Evolutionary conservation across 169 alveolate species (phyloP).

Genomic region (Cryptosporidium tyzzeri): DNA sequence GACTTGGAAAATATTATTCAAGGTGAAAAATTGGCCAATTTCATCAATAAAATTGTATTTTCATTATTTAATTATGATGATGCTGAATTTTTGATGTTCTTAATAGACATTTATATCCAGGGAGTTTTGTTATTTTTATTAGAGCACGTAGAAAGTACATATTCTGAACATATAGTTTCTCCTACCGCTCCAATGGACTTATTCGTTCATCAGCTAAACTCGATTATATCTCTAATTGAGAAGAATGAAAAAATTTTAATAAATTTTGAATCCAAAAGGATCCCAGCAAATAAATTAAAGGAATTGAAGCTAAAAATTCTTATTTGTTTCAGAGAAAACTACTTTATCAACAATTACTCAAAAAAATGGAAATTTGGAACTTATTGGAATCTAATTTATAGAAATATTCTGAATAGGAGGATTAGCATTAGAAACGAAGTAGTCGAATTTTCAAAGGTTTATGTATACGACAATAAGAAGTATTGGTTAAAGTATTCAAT

Average conservation of each 20-base stretch:
- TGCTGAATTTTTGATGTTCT: slow-evolving; percentile 12
- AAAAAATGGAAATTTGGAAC: slow-evolving; percentile 73
- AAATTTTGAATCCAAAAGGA: not conserved
- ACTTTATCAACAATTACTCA: slow-evolving; percentile 19
- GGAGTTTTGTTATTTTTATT: slow-evolving; percentile 26
- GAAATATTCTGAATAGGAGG: slow-evolving; percentile 63
- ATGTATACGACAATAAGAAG: slow-evolving; percentile 43
- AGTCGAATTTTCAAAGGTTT: slow-evolving; percentile 66
- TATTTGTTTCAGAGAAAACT: slow-evolving; percentile 49
- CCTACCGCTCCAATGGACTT: slow-evolving; percentile 76
- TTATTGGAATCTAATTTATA: slow-evolving; percentile 64
- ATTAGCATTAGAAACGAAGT: slow-evolving; percentile 51
- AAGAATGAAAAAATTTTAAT: slow-evolving; percentile 9
- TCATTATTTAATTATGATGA: slow-evolving; percentile 17
- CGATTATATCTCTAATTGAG: slow-evolving; percentile 37
- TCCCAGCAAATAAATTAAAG: not conserved
- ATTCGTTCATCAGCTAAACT: slow-evolving; percentile 37
- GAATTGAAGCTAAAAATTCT: slow-evolving; percentile 2
- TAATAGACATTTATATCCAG: slow-evolving; percentile 28
- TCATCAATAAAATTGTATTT: slow-evolving; percentile 15
- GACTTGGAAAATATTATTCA: slow-evolving; percentile 15
- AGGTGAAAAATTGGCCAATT: not conserved
- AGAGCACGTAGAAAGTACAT: slow-evolving; percentile 15
- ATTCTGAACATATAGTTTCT: slow-evolving; percentile 20
- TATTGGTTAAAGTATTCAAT: slow-evolving; percentile 72